phyloP scores from a whole-genome alignment of 1,139 yeast genomes.

The Blastobotrys arbuscula region DNA sequence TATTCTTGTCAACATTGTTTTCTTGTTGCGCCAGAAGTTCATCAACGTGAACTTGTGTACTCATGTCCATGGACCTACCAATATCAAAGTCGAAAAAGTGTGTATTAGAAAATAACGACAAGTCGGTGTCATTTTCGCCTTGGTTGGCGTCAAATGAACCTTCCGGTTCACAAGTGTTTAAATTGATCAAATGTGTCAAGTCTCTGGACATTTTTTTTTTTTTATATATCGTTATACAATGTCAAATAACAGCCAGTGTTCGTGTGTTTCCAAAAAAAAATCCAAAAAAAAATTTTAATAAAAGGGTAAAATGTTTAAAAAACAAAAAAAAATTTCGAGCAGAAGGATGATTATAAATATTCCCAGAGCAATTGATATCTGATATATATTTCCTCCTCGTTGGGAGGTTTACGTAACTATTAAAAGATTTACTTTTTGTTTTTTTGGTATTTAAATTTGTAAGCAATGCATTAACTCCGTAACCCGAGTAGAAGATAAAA shows the following conservation, averaged over 20 bases:
- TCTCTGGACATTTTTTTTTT: conserved; percentile 1
- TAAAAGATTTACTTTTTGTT: no score
- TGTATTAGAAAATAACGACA: conserved; percentile 39
- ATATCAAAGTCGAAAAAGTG: conserved; percentile 41
- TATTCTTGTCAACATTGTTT: conserved; percentile 30
- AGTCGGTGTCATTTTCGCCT: conserved; percentile 29
- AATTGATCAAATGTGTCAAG: not conserved
- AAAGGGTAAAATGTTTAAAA: not conserved
- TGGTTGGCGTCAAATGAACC: conserved; percentile 1
- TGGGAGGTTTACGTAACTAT: no score
- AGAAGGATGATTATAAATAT: not conserved
- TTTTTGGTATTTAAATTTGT: no score
- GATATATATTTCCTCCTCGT: no score
- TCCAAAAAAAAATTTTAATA: no score
- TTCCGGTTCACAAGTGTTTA: not conserved
- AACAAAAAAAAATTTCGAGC: not conserved
- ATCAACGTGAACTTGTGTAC: conserved; percentile 34
- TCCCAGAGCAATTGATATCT: no score
- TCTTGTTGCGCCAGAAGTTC: conserved; percentile 39
- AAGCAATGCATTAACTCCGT: no score
- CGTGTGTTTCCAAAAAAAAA: no score
- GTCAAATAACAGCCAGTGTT: no score
- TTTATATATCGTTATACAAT: no score
- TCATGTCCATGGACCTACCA: conserved; percentile 39
- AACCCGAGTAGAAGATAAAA: no score